Conservation (phyloP, 768 basidiomycete species). For the Paxillus involutus region DNA sequence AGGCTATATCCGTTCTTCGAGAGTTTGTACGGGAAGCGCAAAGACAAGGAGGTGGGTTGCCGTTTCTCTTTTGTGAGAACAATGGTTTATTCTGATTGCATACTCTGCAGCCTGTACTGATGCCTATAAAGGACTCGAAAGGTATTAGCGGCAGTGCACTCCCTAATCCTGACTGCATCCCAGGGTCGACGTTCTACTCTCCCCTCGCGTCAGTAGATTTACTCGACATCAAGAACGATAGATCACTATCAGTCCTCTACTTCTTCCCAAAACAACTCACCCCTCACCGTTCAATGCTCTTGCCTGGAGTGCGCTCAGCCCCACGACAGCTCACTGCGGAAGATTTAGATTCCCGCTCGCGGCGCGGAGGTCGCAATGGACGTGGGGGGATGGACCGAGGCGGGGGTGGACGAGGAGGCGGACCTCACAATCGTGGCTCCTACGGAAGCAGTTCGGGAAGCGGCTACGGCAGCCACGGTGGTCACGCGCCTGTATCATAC, state of each 20-base stretch:
- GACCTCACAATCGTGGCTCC: slow-evolving; percentile 18
- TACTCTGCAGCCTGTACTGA: slow-evolving; percentile 59
- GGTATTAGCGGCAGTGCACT: slow-evolving; percentile 81
- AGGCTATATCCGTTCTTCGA: slow-evolving; percentile 86
- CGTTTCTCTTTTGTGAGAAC: slow-evolving; percentile 2
- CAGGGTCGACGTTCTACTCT: slow-evolving; percentile 85
- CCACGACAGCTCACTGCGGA: slow-evolving; percentile 58
- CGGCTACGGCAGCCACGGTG: slow-evolving; percentile 15
- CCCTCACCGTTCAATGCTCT: slow-evolving; percentile 81
- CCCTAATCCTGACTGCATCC: slow-evolving; percentile 86
- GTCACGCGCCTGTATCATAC: slow-evolving; percentile 12
- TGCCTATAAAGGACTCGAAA: slow-evolving; percentile 68
- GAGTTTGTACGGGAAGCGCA: slow-evolving; percentile 87
- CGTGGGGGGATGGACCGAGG: slow-evolving; percentile 41
- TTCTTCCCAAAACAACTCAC: slow-evolving; percentile 85
- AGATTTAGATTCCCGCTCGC: slow-evolving; percentile 69
- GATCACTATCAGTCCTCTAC: slow-evolving; percentile 83
- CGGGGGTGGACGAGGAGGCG: slow-evolving; percentile 36
- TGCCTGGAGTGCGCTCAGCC: slow-evolving; percentile 68
- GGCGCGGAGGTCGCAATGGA: slow-evolving; percentile 51
- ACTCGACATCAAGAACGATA: slow-evolving; percentile 84
- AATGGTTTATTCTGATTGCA: slow-evolving; percentile 13
- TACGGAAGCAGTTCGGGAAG: slow-evolving; percentile 16
- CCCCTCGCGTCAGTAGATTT: slow-evolving; percentile 62
- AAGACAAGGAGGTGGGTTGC: slow-evolving; percentile 63